A percentile compares a stretch with the other conserved stretches of the same genome.
Conservation (phyloP, 129 eudicot genomes). For the Helianthus annuus region DNA sequence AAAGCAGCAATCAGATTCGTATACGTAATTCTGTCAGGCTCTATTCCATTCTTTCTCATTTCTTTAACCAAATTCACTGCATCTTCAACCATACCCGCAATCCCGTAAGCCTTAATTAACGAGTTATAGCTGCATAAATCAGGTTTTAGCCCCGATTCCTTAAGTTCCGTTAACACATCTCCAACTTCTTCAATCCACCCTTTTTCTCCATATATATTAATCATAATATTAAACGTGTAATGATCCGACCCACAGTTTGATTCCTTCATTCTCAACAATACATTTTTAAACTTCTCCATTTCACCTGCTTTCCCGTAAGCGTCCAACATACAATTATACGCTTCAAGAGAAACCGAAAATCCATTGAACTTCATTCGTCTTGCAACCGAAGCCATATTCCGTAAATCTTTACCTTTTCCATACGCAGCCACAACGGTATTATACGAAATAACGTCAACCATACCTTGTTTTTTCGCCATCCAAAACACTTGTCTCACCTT, state of each 20-base stretch:
- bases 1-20: conserved; percentile 63
- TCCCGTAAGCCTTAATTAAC: conserved; percentile 90
- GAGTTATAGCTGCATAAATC: conserved; percentile 94
- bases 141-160: conserved; percentile 66
- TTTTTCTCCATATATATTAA: conserved; percentile 82
- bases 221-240: conserved; percentile 78
- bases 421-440: conserved; percentile 85
- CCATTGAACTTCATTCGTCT: conserved; percentile 75
- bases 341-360: conserved; percentile 87
- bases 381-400: conserved; percentile 68
- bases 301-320: conserved; percentile 90
- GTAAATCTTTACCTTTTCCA: conserved; percentile 61
- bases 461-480: conserved; percentile 75
- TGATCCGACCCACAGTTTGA: conserved; percentile 51
- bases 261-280: conserved; percentile 77
- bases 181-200: conserved; percentile 91
- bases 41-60: conserved; percentile 75
- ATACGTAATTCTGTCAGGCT: conserved; percentile 75
- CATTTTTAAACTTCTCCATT: conserved; percentile 80
- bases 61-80: conserved; percentile 76
- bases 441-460: conserved; percentile 72
- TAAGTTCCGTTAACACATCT: conserved; percentile 60
- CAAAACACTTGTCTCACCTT: conserved; percentile 69
- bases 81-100: conserved; percentile 95
- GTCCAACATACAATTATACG: conserved; percentile 89